Evolutionary conservation across 257 asterid species (phyloP).

Genomic region (Jacaranda mimosifolia): DNA sequence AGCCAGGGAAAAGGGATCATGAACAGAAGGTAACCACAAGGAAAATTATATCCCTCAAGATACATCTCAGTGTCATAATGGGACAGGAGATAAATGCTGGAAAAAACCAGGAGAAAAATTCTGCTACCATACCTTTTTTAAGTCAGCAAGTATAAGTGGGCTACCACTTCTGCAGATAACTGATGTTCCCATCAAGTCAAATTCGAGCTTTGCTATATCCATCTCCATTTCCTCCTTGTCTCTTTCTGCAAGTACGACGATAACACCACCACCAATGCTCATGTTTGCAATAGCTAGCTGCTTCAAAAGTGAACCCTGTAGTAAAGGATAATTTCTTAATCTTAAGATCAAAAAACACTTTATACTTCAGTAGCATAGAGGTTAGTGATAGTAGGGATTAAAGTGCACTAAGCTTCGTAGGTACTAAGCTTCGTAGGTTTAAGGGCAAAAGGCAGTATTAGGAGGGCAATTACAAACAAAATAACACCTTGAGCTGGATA

Average conservation of each 20-base stretch:
- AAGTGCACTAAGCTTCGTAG: slow-evolving; percentile 6
- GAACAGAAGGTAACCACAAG: slow-evolving; percentile 3
- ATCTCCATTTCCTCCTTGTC: slow-evolving; percentile 99
- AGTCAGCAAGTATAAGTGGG: slow-evolving; percentile 96
- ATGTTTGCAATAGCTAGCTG: slow-evolving; percentile 96
- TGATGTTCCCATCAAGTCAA: slow-evolving; percentile 94
- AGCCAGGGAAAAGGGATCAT: slow-evolving; percentile 9
- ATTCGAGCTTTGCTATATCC: slow-evolving; percentile 92
- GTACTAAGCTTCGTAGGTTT: slow-evolving; percentile 8
- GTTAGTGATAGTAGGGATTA: slow-evolving; percentile 9
- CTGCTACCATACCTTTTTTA: slow-evolving; percentile 69
- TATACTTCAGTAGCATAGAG: slow-evolving; percentile 8
- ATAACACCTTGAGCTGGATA: slow-evolving; percentile 14
- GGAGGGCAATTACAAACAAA: slow-evolving; percentile 18
- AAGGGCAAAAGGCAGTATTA: background rate
- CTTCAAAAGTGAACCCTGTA: slow-evolving; percentile 95
- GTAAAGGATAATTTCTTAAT: slow-evolving; percentile 34
- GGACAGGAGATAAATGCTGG: slow-evolving; percentile 21
- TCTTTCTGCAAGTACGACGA: slow-evolving; percentile 98
- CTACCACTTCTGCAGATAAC: slow-evolving; percentile 98
- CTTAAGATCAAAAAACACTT: background rate
- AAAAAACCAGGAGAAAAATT: slow-evolving; percentile 18
- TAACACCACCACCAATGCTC: slow-evolving; percentile 95
- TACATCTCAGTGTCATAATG: slow-evolving; percentile 7
- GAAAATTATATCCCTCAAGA: slow-evolving; percentile 21